Evolutionary conservation across 768 basidiomycete genomes (phyloP), one percentile per base, ranked within the genome.

Genomic region (Chalciporus sphaerocephalus): DNA sequence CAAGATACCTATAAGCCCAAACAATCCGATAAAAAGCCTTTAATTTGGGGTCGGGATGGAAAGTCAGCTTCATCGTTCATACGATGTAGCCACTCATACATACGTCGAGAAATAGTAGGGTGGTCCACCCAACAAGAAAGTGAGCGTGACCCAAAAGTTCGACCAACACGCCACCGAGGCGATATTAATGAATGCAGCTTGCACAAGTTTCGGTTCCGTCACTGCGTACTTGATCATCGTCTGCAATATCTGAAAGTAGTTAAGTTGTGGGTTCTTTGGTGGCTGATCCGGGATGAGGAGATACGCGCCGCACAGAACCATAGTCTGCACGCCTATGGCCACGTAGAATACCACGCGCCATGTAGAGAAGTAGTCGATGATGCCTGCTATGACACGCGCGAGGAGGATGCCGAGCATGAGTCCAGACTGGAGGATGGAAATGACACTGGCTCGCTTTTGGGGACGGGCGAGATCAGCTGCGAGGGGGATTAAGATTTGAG

Each of bases 1-100:
- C 46, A 59, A 51, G 18, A 76, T 58, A 11, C 76, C 76, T 16
- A 77, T 58, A 6, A 78, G 64, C 12, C 74, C 76, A 42, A 78
- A 73, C 4, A 78, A 54, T 37, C 76, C 76, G 33, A 75, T 75
- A 22, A 65, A 64, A 42, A 58, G 56, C 20, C 55, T 48, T 41
- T 11, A 38, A 21, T 10, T n/a, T n/a, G n/a, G n/a, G n/a, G 25
- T 11, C 34, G 38, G 22, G 25, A 36, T n/a, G 15, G 5, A 1
- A 15, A 17, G 28, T 51, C 28, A 53, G 39, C 13, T 13, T 18
- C 22, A 18, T 13, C 4, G 0, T 16, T 6, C 7, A 15, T 32
- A 7, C 5, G 13, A 32, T 32, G 6, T 5, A 5, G n/a, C n/a
- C 30, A n/a, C 15, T 32, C 6, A n/a, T 4, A 32, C 30, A n/a